Evolutionary conservation across 371 early-diverging fungal genomes (phyloP), one percentile per base, ranked within the genome.

Genomic region (Phascolomyces articulosus): DNA sequence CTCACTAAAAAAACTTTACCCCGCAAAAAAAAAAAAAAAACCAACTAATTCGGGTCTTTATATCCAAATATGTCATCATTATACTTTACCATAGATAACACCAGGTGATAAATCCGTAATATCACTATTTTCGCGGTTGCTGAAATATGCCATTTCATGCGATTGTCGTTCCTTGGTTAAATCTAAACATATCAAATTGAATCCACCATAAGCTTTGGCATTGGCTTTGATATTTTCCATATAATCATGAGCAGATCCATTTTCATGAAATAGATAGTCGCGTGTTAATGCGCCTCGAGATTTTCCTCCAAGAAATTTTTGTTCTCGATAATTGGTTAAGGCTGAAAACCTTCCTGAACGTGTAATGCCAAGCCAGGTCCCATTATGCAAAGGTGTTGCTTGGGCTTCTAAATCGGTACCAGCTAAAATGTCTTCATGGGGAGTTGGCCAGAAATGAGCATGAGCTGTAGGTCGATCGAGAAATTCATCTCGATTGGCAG

Each of bases 321-420:
- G 40, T 60, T 89, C 89, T 44, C 87, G 68, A 62, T 74, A 85
- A 49, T 89, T 89, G 34, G 89, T 89, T 56, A 89, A 57, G 2
- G 82, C 82, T 2, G 87, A 77, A 49, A 87, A 77, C 18, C 78
- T 77, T 2, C 87, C 87, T 27, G 72, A 44, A 8, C 72, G 68
- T 4, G 83, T 82, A 31, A 87, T 81, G 0, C 87, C 89, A 3
- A 89, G 65, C 89, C 89, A 89, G 3, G 87, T 87, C 4, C 89
- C 79, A 21, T 75, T 70, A 27, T 75, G 71, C 0, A 58, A 55
- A 1, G 65, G 58, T 1, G 68, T 65, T 23, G 68, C 62, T 1
- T 65, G 26, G 3, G 59, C 62, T 49, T 75, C 70, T 9, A 83
- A 63, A 67, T 85, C 85, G 0, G 65, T 73, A 8, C 84, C 85